phyloP scores from a whole-genome alignment of 2,329 filamentous ascomycete species.

The Neophaeococcomyces aloes region DNA sequence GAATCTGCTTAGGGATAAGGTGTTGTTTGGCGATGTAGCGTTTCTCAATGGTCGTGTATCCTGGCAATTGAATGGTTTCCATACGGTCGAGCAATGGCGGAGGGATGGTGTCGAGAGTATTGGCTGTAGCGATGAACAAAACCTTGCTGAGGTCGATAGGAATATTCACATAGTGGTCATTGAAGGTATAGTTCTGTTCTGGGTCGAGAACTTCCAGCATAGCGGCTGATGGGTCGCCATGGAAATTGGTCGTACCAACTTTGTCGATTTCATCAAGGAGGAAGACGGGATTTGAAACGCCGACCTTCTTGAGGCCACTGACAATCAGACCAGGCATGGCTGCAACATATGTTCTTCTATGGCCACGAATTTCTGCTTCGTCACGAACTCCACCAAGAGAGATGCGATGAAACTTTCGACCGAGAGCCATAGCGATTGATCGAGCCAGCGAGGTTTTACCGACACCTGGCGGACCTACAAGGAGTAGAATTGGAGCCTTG shows the following conservation, averaged over 20 bases:
- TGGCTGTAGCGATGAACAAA: conserved; percentile 93
- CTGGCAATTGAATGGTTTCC: conserved; percentile 87
- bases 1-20: conserved; percentile 91
- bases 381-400: conserved; percentile 92
- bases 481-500: conserved; percentile 87
- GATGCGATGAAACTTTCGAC: conserved; percentile 92
- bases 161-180: conserved; percentile 91
- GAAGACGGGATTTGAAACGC: conserved; percentile 90
- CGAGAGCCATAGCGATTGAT: conserved; percentile 82
- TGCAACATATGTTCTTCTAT: conserved; percentile 90
- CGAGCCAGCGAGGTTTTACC: conserved; percentile 94
- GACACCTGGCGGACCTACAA: conserved; percentile 86
- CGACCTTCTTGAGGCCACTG: conserved; percentile 87
- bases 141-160: conserved; percentile 94
- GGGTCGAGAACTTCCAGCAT: conserved; percentile 98
- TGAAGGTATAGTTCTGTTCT: conserved; percentile 91
- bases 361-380: conserved; percentile 91
- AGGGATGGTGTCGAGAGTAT: conserved; percentile 87
- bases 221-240: conserved; percentile 89
- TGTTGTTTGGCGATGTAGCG: conserved; percentile 86
- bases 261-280: conserved; percentile 98
- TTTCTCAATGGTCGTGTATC: conserved; percentile 96
- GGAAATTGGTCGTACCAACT: conserved; percentile 78
- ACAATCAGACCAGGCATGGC: conserved; percentile 98
- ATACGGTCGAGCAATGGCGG: conserved; percentile 89